Base-by-base conservation (phyloP, 1,139 yeast species). In the Spencermartinsiella ligniputridi region DNA sequence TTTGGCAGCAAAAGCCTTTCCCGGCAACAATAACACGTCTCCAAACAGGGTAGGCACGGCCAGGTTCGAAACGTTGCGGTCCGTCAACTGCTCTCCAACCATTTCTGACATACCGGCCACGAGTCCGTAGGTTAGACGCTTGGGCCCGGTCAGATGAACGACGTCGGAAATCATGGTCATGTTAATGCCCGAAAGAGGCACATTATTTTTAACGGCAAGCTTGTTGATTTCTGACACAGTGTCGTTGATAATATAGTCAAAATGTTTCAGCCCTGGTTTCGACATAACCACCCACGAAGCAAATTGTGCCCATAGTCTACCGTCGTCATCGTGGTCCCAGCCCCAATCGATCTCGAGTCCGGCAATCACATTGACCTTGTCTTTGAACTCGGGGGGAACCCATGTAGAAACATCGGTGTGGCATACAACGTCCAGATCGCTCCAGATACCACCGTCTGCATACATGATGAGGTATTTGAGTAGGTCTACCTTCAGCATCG, bases 361-460 rank as follows among this genome's bases (percentile, higher is more conserved):
- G n/a, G 16, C 21, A 4, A 34, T 20, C 6, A 17, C 36, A 34
- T 34, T 34, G 21, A 17, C 18, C 17, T 13, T 34, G 20, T 34
- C 20, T 6, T 11, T 9, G 20, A 4, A 11, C 9, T 34, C 36
- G 6, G 36, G 20, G 4, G 36, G 36, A 11, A 34, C 20, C 36
- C 36, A 34, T 6, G 36, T 13, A 4, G 12, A 11, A 17, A 34
- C 20, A 13, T 18, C 17, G 8, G 20, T 16, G 20, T 34, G 20
- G 20, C 36, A 34, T 6, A 16, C 36, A n/a, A 34, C 36, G n/a
- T 34, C 36, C 20, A 34, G n/a, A 34, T 34, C 36, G 21, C 36
- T 34, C 36, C 36, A 34, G 17, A 34, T 16, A 9, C 36, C 36
- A 11, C 36, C 36, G 20, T 34, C 36, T 5, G 36, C 20, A n/a